Percentiles rank a stretch among this genome's conserved stretches.
These are phyloP conservation scores for Euphorbia peplus DNA, from an alignment of 345 rosid species.

Conservation along the genomic window DNA sequence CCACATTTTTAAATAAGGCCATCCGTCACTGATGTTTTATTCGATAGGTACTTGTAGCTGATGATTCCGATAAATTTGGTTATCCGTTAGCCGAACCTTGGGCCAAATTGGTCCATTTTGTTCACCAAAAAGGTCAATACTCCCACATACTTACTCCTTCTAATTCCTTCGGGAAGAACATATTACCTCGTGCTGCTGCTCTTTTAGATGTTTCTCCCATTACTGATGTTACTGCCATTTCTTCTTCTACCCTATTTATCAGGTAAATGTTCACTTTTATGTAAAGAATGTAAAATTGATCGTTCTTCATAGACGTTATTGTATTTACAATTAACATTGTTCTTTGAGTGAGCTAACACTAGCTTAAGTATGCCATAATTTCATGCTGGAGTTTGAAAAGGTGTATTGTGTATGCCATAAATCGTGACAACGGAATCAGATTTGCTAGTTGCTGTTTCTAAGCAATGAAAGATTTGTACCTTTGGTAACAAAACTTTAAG, in stretches of 20 bases:
- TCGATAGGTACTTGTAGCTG: conserved; percentile 89
- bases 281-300: not conserved
- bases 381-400: not conserved
- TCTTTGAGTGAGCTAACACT: not conserved
- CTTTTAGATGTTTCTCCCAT: conserved; percentile 86
- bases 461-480: not conserved
- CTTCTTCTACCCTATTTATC: conserved; percentile 58
- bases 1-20: not conserved
- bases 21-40: not conserved
- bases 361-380: not conserved
- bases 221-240: conserved; percentile 79
- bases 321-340: not conserved
- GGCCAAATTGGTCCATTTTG: conserved; percentile 73
- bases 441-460: not conserved
- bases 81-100: conserved; percentile 83
- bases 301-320: not conserved
- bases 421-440: not conserved
- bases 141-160: conserved; percentile 76
- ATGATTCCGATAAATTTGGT: conserved; percentile 73
- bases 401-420: not conserved
- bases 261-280: conserved; percentile 40
- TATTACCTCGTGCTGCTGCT: conserved; percentile 89
- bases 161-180: conserved; percentile 85
- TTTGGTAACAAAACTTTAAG: not conserved
- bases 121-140: conserved; percentile 62